Conservation (phyloP, 1,284 basidiomycete genomes). For the Vanrija sp. region DNA sequence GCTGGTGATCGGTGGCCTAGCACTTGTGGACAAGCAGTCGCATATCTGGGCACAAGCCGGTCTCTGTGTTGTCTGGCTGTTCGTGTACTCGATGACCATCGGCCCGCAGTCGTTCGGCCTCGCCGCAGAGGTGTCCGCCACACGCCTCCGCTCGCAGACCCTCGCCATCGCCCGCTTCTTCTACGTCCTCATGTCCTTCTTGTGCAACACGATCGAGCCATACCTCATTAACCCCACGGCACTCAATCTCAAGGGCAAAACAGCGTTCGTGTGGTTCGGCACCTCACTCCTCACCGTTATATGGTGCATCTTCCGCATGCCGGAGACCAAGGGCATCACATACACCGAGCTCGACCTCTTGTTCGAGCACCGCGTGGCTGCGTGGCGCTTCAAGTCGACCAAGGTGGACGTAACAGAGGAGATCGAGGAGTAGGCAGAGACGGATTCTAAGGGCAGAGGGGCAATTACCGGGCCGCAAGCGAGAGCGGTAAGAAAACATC, state of each 20-base stretch:
- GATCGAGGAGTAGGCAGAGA: no score
- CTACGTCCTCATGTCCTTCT: background rate
- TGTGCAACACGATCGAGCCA: background rate
- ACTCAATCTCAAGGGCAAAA: background rate
- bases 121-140: slow-evolving; percentile 47
- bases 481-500: no score
- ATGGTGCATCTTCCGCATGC: slow-evolving; percentile 29
- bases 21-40: background rate
- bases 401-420: slow-evolving; percentile 28
- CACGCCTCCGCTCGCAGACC: slow-evolving; percentile 34
- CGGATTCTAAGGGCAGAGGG: no score
- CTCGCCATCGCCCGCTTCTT: background rate
- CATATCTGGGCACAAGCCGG: background rate
- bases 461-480: no score
- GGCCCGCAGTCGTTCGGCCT: slow-evolving; percentile 39
- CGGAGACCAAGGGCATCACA: slow-evolving; percentile 23
- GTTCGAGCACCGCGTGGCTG: slow-evolving; percentile 24
- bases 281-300: no score
- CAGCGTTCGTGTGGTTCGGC: background rate
- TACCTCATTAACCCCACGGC: background rate
- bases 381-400: slow-evolving; percentile 27
- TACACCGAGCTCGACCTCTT: slow-evolving; percentile 30
- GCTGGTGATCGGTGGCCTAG: slow-evolving; percentile 45
- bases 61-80: slow-evolving; percentile 11
- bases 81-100: slow-evolving; percentile 16